Conservation (phyloP, 495 filamentous ascomycete genomes). For the Neurospora sp. region DNA sequence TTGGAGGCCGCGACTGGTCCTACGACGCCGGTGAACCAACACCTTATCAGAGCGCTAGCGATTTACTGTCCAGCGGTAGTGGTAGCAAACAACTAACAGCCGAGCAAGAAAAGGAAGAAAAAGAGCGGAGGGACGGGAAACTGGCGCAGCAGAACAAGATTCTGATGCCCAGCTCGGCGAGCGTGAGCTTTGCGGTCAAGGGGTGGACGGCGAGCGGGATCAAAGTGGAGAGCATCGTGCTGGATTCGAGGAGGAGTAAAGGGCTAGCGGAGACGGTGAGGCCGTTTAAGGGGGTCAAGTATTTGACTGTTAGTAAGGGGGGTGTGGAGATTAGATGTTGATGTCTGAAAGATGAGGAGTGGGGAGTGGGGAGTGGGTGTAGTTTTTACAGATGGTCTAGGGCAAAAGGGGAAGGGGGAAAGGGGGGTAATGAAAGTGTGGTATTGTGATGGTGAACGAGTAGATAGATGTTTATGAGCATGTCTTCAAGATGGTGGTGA, state of each 20-base stretch:
- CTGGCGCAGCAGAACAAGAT: slow-evolving; percentile 56
- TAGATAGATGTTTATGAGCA: too few species aligned
- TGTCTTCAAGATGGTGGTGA: too few species aligned
- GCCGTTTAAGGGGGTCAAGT: slow-evolving; percentile 98
- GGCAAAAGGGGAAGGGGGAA: too few species aligned
- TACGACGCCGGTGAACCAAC: slow-evolving; percentile 44
- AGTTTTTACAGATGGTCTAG: too few species aligned
- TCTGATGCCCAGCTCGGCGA: slow-evolving; percentile 84
- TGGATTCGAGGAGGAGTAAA: slow-evolving; percentile 77
- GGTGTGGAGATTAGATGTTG: slow-evolving; percentile 75
- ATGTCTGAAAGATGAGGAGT: not conserved
- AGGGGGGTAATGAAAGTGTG: too few species aligned
- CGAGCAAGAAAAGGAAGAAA: slow-evolving; percentile 32
- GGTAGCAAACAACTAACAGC: slow-evolving; percentile 27
- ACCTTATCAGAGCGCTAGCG: slow-evolving; percentile 32
- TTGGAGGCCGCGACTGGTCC: slow-evolving; percentile 40
- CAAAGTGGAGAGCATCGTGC: slow-evolving; percentile 75
- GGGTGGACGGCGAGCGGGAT: slow-evolving; percentile 95
- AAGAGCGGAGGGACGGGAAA: slow-evolving; percentile 31
- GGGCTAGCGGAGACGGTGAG: slow-evolving; percentile 81
- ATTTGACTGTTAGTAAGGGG: slow-evolving; percentile 76
- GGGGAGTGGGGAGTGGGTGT: not conserved
- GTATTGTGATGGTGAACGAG: too few species aligned
- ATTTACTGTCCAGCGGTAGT: slow-evolving; percentile 4
- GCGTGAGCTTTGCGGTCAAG: slow-evolving; percentile 81